A percentile compares a stretch with the other conserved stretches of the same genome.
phyloP scores from a whole-genome alignment of 148 eudicot species.

The Vaccinium corymbosum region DNA sequence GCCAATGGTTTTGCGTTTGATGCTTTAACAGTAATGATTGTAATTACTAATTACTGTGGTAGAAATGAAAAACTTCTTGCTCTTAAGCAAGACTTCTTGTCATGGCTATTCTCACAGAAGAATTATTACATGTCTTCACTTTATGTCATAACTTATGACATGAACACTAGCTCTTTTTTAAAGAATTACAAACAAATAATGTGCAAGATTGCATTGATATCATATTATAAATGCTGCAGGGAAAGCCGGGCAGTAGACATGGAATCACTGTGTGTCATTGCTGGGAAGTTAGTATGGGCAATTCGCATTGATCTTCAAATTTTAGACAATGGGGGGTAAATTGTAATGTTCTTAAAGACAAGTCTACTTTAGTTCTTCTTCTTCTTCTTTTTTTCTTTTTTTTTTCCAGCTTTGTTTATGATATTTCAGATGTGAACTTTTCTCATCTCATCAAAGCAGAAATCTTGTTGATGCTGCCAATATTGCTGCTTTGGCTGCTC shows the following conservation, averaged over 20 bases:
- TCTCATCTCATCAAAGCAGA: conserved; percentile 30
- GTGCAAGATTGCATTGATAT: background rate
- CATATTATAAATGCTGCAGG: conserved; percentile 44
- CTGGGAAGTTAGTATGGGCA: conserved; percentile 90
- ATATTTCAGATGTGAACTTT: conserved; percentile 1
- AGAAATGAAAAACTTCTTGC: background rate
- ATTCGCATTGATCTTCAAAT: conserved; percentile 85
- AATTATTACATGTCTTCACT: background rate
- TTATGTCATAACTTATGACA: background rate
- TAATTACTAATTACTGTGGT: background rate
- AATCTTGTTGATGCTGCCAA: conserved; percentile 99
- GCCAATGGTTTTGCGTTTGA: no score
- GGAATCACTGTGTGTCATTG: conserved; percentile 87
- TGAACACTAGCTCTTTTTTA: background rate
- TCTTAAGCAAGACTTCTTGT: background rate
- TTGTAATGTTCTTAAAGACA: conserved; percentile 10
- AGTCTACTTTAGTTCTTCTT: background rate
- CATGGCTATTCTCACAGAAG: background rate
- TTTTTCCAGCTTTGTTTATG: background rate
- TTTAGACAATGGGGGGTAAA: conserved; percentile 91
- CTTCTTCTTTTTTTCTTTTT: background rate
- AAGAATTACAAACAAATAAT: background rate
- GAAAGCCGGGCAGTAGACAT: conserved; percentile 96
- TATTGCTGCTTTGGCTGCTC: conserved; percentile 92
- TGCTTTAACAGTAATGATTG: no score